Conservation (phyloP, 1,284 basidiomycete genomes). For the Cryptococcus wingfieldii region DNA sequence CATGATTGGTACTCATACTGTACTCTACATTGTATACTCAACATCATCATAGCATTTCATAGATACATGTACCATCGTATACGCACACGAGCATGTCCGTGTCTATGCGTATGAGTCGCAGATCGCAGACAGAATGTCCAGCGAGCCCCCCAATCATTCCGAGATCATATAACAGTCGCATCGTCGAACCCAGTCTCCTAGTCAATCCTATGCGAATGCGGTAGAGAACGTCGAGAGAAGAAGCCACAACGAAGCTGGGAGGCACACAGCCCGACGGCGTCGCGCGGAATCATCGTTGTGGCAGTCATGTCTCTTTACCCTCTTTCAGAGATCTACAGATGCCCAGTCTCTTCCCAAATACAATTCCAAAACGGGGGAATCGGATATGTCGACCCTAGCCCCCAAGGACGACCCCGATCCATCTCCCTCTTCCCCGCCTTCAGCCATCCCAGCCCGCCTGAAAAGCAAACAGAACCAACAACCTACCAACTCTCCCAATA, state of each 20-base stretch:
- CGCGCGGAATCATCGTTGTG: not conserved
- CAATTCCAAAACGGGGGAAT: not conserved
- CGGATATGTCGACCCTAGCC: not conserved
- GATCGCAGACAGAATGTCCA: too few species aligned
- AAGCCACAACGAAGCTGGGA: too few species aligned
- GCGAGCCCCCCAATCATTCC: too few species aligned
- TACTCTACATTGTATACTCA: not conserved
- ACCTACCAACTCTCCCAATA: slow-evolving; percentile 25
- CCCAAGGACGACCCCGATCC: not conserved
- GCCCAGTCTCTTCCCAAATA: not conserved
- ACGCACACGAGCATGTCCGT: not conserved
- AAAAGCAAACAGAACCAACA: slow-evolving; percentile 13
- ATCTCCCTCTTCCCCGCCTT: not conserved
- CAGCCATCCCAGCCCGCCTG: not conserved
- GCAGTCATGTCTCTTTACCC: too few species aligned
- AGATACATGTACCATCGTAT: not conserved
- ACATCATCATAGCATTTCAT: not conserved
- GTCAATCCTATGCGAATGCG: too few species aligned
- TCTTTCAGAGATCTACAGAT: not conserved
- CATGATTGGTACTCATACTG: not conserved
- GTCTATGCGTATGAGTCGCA: not conserved
- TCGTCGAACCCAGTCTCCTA: too few species aligned
- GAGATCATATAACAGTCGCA: too few species aligned
- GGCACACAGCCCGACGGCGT: too few species aligned
- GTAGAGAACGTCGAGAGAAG: too few species aligned